Percentiles rank a stretch among this genome's conserved stretches.
Evolutionary conservation across 495 filamentous ascomycete species (phyloP).

Genomic region (Bathelium albidoporum): DNA sequence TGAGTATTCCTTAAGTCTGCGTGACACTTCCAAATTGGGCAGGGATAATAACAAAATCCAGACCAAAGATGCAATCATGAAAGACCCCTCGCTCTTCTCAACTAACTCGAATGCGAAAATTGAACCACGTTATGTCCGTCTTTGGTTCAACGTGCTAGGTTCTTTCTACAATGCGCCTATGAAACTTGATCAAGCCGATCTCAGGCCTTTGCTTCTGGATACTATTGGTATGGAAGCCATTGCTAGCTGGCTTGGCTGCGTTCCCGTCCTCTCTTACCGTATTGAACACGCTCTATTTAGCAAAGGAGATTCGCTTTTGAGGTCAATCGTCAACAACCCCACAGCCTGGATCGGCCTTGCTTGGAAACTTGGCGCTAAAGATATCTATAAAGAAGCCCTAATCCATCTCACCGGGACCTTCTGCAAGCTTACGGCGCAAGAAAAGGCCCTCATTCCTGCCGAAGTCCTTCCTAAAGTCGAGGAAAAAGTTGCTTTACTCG

Average conservation of each 20-base stretch:
- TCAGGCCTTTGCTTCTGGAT: conserved; percentile 23
- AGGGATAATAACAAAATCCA: conserved; percentile 2
- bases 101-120: neutral
- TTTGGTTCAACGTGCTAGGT: conserved; percentile 29
- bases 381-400: conserved; percentile 40
- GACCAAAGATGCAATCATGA: conserved; percentile 1
- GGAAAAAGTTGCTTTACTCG: conserved; percentile 39
- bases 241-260: conserved; percentile 33
- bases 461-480: conserved; percentile 34
- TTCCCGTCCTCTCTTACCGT: conserved; percentile 27
- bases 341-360: conserved; percentile 35
- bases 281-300: conserved; percentile 36
- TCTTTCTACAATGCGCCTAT: conserved; percentile 33
- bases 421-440: conserved; percentile 16
- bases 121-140: conserved; percentile 5
- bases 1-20: neutral
- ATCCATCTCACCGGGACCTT: conserved; percentile 39
- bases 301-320: conserved; percentile 33
- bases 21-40: neutral
- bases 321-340: conserved; percentile 31
- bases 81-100: neutral
- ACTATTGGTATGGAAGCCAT: conserved; percentile 32
- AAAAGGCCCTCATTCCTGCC: conserved; percentile 11
- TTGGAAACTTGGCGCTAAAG: conserved; percentile 30
- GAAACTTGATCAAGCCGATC: conserved; percentile 22